Conservation (phyloP, 2,329 filamentous ascomycete genomes). For the Trichoderma asperellum region DNA sequence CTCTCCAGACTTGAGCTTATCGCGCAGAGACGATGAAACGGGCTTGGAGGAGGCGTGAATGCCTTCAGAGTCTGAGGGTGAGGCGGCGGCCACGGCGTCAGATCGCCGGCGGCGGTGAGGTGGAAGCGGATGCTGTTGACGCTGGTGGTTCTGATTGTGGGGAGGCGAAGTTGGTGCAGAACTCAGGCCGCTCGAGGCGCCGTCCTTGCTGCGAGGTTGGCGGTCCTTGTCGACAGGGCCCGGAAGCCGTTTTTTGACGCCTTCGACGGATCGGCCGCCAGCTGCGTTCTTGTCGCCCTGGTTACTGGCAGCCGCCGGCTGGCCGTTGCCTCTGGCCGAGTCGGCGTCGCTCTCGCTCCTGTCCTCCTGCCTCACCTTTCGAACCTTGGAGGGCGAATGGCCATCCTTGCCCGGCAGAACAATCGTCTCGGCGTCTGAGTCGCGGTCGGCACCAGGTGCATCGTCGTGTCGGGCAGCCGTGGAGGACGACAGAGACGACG, state of each 20-base stretch:
- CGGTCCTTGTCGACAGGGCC: slow-evolving; percentile 46
- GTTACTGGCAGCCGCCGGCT: slow-evolving; percentile 41
- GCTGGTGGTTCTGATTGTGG: slow-evolving; percentile 35
- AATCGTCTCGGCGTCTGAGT: slow-evolving; percentile 74
- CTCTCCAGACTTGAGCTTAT: slow-evolving; percentile 54
- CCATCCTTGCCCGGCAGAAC: slow-evolving; percentile 68
- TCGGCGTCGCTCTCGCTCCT: slow-evolving; percentile 60
- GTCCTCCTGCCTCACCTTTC: slow-evolving; percentile 68
- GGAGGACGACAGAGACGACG: slow-evolving; percentile 24
- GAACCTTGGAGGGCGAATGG: slow-evolving; percentile 64
- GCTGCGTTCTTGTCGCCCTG: slow-evolving; percentile 43
- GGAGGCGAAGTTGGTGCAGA: slow-evolving; percentile 62
- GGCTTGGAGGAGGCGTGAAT: slow-evolving; percentile 48
- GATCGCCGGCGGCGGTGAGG: slow-evolving; percentile 41
- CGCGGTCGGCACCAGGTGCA: slow-evolving; percentile 53
- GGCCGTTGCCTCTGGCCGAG: slow-evolving; percentile 42
- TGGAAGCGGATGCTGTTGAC: slow-evolving; percentile 41
- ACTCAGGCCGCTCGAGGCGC: slow-evolving; percentile 58
- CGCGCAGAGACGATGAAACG: slow-evolving; percentile 51
- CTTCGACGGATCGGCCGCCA: slow-evolving; percentile 41
- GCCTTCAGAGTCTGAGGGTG: slow-evolving; percentile 62
- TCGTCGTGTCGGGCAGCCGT: slow-evolving; percentile 41
- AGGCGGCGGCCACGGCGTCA: slow-evolving; percentile 43
- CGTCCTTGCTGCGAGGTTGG: slow-evolving; percentile 52
- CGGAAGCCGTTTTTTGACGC: slow-evolving; percentile 53